Base-by-base conservation (phyloP, 768 basidiomycete species). In the Suillus ampliporus region DNA sequence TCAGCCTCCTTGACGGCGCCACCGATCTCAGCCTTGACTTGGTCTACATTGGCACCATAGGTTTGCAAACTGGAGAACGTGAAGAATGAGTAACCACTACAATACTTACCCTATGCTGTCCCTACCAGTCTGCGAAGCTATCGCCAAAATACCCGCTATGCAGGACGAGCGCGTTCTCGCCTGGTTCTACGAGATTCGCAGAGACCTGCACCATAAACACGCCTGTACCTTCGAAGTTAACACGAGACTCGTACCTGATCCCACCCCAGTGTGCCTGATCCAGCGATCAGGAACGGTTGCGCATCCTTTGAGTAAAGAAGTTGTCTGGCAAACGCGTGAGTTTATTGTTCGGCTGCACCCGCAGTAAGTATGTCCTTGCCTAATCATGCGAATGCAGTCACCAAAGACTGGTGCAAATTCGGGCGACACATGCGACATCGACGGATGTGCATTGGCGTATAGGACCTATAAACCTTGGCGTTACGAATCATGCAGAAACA, bases 211-310 rank as follows among this genome's bases (percentile, higher is more conserved):
- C 28, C 40, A 59, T 23, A 1, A 37, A 47, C 28, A 59, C 28
- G 1, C 10, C 14, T 21, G 48, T 26, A 21, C 52, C 40, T 35
- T 35, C 19, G 43, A 26, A 57, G 59, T 40, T 38, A 37, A 31
- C 2, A 26, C 26, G 23, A 47, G 21, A 6, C 21, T 23, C 84
- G 66, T 48, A 84, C 92, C 85, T 94, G 91, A 75, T 98, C 96
- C 95, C 96, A 99, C 34, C 97, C 97, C 38, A 99, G 83, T 2
- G 97, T 99, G 17, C 97, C 97, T 60, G 90, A 92, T 2, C 97
- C 97, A 31, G 95, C 89, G 65, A 99, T 91, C 69, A 99, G 78
- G 82, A 99, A 95, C 0, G 95, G 94, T 71, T 99, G 97, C 0
- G 84, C 92, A 26, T 82, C 79, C 60, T 86, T 83, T 35, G 97